These are phyloP conservation scores for Acacia melanoxylon DNA, from an alignment of 306 rosid genomes.

Conservation along the genomic window DNA sequence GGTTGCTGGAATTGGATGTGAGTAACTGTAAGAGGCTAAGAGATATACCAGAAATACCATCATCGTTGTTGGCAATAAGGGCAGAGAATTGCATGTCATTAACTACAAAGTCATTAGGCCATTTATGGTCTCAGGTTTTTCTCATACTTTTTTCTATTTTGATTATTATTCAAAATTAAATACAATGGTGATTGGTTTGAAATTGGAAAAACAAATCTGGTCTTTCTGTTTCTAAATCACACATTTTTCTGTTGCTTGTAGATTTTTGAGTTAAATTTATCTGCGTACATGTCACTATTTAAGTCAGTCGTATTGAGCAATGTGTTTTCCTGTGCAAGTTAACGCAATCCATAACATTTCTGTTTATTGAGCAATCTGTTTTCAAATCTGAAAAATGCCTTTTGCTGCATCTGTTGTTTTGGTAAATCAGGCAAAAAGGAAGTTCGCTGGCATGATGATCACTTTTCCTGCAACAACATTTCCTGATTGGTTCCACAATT, in stretches of 20 bases:
- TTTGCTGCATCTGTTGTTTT: background rate
- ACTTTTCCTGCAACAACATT: background rate
- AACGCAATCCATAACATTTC: too few species aligned
- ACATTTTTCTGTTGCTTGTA: too few species aligned
- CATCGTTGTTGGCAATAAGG: background rate
- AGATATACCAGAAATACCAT: conserved; percentile 23
- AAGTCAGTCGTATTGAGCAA: background rate
- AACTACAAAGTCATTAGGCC: background rate
- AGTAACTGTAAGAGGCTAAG: background rate
- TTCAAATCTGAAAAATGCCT: background rate
- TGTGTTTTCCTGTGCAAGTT: too few species aligned
- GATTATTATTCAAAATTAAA: background rate
- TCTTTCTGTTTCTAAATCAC: too few species aligned
- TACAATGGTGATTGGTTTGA: background rate
- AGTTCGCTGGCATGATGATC: background rate
- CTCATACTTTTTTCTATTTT: background rate
- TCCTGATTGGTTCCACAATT: background rate
- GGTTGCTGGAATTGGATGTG: background rate
- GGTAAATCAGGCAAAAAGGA: background rate
- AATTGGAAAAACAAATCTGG: too few species aligned
- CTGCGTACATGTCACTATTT: background rate
- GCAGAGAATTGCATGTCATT: background rate
- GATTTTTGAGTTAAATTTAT: background rate
- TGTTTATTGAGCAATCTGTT: too few species aligned
- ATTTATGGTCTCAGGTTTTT: conserved; percentile 31